Evolutionary conservation across 31 red algal genomes (phyloP).

Genomic region (Asparagopsis taxiformis): DNA sequence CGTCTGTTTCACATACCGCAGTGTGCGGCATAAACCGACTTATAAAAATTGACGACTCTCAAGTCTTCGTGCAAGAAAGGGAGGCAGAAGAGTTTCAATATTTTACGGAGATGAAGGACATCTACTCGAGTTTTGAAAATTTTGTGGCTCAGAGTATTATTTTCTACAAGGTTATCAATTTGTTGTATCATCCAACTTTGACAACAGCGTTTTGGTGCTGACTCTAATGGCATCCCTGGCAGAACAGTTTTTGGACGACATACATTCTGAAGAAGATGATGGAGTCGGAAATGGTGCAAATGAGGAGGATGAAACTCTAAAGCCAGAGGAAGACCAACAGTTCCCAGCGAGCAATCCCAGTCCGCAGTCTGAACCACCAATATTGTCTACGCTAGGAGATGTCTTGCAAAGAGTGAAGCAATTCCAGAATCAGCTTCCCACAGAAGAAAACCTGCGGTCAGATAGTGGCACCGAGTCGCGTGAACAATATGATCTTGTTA

Average conservation of each 20-base stretch:
- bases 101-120: no score
- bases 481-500: conserved; percentile 48
- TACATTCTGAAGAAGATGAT: conserved; percentile 23
- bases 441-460: background rate
- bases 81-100: no score
- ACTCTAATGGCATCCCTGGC: conserved; percentile 64
- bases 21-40: no score
- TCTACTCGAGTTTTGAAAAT: no score
- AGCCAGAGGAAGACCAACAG: background rate
- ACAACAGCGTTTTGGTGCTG: no score
- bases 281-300: background rate
- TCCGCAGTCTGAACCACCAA: no score
- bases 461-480: background rate
- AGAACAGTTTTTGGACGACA: conserved; percentile 63
- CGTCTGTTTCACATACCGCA: no score
- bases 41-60: no score
- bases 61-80: no score
- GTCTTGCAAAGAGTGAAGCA: background rate
- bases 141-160: no score
- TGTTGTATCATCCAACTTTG: no score
- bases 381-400: background rate
- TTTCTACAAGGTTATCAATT: no score
- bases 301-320: background rate
- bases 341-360: background rate
- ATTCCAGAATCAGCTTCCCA: background rate